Conservation (phyloP, 352 stramenopile species). For the Pythium monospermum region DNA sequence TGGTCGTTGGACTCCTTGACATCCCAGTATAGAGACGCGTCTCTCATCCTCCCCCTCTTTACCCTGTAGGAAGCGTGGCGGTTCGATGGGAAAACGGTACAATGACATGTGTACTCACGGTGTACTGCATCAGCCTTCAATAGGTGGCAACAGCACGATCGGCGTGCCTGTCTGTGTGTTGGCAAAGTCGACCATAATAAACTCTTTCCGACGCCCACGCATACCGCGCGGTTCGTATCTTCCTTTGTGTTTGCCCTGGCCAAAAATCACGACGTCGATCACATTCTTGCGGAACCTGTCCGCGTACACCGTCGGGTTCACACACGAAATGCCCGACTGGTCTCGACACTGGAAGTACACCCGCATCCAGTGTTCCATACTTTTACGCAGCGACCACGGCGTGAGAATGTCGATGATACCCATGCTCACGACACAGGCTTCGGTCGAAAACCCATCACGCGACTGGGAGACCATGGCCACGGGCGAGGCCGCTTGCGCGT, state of each 20-base stretch:
- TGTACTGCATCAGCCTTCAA: conserved; percentile 38
- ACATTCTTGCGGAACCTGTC: conserved; percentile 83
- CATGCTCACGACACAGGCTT: conserved; percentile 90
- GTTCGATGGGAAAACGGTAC: conserved; percentile 37
- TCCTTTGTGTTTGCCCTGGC: conserved; percentile 25
- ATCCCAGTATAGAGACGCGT: too few relatives aligned
- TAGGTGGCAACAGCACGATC: conserved; percentile 25
- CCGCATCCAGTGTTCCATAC: conserved; percentile 84
- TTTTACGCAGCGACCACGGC: conserved; percentile 93
- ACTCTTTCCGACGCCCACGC: conserved; percentile 32
- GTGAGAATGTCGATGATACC: conserved; percentile 97
- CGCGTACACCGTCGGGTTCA: conserved; percentile 77
- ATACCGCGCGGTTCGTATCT: neutral
- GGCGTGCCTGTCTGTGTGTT: conserved; percentile 29
- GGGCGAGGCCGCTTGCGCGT: conserved; percentile 55
- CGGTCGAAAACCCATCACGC: conserved; percentile 39
- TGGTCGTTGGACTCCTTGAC: too few relatives aligned
- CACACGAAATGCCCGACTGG: conserved; percentile 73
- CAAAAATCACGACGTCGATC: conserved; percentile 79
- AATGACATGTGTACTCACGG: conserved; percentile 33
- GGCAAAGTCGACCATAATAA: conserved; percentile 83
- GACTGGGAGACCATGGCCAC: conserved; percentile 8
- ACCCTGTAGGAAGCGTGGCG: conserved; percentile 50
- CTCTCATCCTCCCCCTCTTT: neutral
- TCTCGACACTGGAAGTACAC: conserved; percentile 79